Conservation (phyloP, 2,329 filamentous ascomycete genomes). For the Pseudocercospora cruenta region DNA sequence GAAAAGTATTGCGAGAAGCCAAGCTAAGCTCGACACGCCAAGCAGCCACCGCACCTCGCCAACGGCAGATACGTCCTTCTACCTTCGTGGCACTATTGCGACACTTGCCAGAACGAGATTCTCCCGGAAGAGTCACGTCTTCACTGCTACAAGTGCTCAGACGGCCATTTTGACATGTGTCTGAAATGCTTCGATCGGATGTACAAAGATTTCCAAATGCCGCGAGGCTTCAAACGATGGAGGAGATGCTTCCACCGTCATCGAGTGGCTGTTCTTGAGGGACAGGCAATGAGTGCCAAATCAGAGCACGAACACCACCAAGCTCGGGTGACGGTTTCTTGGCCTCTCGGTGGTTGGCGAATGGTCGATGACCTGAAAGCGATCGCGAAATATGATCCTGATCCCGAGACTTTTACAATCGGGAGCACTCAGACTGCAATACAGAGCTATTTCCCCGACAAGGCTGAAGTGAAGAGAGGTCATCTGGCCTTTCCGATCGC, state of each 20-base stretch:
- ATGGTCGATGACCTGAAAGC: background rate
- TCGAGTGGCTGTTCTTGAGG: background rate
- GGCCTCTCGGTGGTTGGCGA: background rate
- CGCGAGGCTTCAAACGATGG: background rate
- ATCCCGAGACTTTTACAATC: background rate
- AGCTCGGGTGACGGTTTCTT: background rate
- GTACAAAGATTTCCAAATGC: background rate
- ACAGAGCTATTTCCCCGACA: background rate
- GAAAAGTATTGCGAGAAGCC: background rate
- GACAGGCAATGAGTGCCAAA: background rate
- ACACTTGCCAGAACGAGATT: background rate
- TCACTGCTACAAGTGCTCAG: background rate
- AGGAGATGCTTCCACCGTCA: background rate
- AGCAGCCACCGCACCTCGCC: background rate
- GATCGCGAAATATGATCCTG: background rate
- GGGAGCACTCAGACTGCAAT: background rate
- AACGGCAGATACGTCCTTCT: background rate
- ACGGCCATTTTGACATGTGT: constrained; percentile 4
- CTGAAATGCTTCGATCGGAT: background rate
- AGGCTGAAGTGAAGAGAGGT: background rate
- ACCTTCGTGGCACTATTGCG: background rate
- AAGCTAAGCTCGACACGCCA: background rate
- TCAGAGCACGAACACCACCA: background rate
- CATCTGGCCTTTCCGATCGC: background rate
- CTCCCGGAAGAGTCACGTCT: background rate